Conservation (phyloP, 768 basidiomycete genomes). For the Sporobolomyces roseus region DNA sequence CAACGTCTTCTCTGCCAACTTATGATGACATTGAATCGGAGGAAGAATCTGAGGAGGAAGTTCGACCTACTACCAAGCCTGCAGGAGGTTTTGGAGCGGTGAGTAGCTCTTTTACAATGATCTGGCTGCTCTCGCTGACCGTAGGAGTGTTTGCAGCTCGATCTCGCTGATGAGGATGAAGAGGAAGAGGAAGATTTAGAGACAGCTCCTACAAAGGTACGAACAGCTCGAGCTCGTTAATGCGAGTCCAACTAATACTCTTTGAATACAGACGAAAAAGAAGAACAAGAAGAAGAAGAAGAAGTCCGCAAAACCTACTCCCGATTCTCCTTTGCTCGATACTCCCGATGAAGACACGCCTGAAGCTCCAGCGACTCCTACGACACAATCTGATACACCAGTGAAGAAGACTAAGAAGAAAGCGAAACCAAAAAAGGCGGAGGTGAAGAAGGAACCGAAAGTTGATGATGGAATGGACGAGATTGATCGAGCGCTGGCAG, state of each 20-base stretch:
- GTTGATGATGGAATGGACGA: conserved; percentile 68
- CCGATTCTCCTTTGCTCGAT: not conserved
- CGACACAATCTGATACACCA: not conserved
- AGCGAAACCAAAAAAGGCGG: conserved; percentile 13
- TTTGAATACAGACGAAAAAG: conserved; percentile 8
- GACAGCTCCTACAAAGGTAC: conserved; percentile 5
- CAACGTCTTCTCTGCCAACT: not conserved
- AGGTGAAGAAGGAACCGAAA: not conserved
- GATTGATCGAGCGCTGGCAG: conserved; percentile 75
- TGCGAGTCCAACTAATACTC: not conserved
- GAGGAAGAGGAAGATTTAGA: conserved; percentile 52
- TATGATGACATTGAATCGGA: conserved; percentile 32
- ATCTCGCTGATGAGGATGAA: conserved; percentile 44
- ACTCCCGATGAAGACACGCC: not conserved
- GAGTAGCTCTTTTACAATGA: not conserved
- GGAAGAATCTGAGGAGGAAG: conserved; percentile 30
- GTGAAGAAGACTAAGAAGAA: conserved; percentile 5
- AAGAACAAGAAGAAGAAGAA: conserved; percentile 47
- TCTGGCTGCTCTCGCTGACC: not conserved
- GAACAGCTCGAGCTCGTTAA: not conserved
- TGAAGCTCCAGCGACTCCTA: not conserved
- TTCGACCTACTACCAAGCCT: not conserved
- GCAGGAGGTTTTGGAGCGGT: conserved; percentile 44
- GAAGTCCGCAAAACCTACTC: conserved; percentile 43
- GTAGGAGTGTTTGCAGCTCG: conserved; percentile 47